Base-by-base conservation (phyloP, 176 grass and related monocot genomes). In the Avena sativa region DNA sequence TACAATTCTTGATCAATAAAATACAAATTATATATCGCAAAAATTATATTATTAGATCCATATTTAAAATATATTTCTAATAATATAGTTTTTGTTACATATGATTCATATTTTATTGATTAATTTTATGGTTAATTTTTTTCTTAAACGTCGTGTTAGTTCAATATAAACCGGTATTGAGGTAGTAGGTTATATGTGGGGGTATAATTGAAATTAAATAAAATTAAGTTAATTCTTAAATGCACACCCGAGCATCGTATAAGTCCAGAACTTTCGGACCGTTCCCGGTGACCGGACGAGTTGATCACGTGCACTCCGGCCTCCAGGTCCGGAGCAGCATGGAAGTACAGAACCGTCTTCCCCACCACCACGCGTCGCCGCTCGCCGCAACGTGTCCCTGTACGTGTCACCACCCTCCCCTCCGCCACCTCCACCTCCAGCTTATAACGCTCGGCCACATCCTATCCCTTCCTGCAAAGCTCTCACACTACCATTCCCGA, bases 381-480 rank as follows among this genome's bases (percentile, higher is more conserved):
- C 10, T 59, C 8, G 15, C 75, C 80, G 79, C 91, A 57, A 89
- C 87, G 91, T 92, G 87, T 87, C 87, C 49, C 34, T 12, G 16
- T 50, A 89, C 91, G 91, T 92, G 91, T 92, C 91, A 61, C 79
- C 65, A 16, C 81, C 13, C 9, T 13, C 65, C 55, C 21, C 21
- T 23, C 38, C 23, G 61, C 44, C 16, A 57, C 55, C 55, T 19
- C 52, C 46, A 23, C 34, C 79, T 53, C 87, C 62, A 65, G 12
- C 59, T 20, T 85, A 83, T 25, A 86, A 72, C 59, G 4, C 34
- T 9, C 59, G 6, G 38, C 11, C 10, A 38, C 60, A 7, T 23
- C 66, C 6, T 14, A 32, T 71, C 72, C 12, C 19, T 36, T 20
- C 25, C 16, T 11, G 12, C 20, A 40, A 40, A 56, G 43, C 63